Evolutionary conservation across 2,329 filamentous ascomycete species (phyloP).

Genomic region (Lachnellula arida): DNA sequence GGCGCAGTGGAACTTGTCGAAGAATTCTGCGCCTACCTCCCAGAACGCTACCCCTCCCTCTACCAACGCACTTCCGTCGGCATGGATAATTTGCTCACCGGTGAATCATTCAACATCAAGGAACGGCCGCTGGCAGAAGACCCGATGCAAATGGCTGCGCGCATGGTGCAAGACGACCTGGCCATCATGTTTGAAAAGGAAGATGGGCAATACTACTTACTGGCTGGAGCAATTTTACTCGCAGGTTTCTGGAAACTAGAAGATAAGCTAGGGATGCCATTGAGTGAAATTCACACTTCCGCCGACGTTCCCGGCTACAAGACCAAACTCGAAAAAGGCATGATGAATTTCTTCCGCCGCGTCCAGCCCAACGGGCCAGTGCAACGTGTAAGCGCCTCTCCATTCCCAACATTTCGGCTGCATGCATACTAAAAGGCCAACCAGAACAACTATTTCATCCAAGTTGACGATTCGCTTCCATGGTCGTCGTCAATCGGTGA

Average conservation of each 20-base stretch:
- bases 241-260: slow-evolving; percentile 79
- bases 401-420: slow-evolving; percentile 1
- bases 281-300: slow-evolving; percentile 74
- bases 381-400: slow-evolving; percentile 27
- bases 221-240: slow-evolving; percentile 70
- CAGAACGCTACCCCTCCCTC: slow-evolving; percentile 68
- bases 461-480: slow-evolving; percentile 71
- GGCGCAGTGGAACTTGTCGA: slow-evolving; percentile 73
- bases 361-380: slow-evolving; percentile 63
- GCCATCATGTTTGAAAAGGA: slow-evolving; percentile 75
- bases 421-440: slow-evolving; percentile 20
- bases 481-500: slow-evolving; percentile 74
- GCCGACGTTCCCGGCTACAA: slow-evolving; percentile 71
- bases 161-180: slow-evolving; percentile 75
- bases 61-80: slow-evolving; percentile 60
- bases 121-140: slow-evolving; percentile 65
- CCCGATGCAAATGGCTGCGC: slow-evolving; percentile 69
- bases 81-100: slow-evolving; percentile 66
- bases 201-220: slow-evolving; percentile 77
- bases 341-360: slow-evolving; percentile 76
- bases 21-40: slow-evolving; percentile 66
- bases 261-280: slow-evolving; percentile 75
- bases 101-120: slow-evolving; percentile 66
- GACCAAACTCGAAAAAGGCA: slow-evolving; percentile 68
- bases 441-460: slow-evolving; percentile 83